Evolutionary conservation across 345 rosid species (phyloP).

Genomic region (Boechera retrofracta): DNA sequence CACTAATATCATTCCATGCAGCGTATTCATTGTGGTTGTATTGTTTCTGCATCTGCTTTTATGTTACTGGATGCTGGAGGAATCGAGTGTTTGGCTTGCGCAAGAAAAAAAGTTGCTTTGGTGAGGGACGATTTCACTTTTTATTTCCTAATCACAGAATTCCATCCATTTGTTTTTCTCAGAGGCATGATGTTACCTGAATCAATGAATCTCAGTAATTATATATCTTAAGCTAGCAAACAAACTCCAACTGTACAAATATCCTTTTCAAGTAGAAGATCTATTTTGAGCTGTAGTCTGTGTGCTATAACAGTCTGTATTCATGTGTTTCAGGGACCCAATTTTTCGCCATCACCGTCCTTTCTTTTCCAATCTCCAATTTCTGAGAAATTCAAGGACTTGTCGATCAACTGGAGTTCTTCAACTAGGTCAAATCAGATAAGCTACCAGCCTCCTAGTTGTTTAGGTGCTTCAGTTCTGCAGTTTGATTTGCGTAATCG

Average conservation of each 20-base stretch:
- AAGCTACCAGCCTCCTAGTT: slow-evolving; percentile 76
- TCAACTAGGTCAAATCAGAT: slow-evolving; percentile 78
- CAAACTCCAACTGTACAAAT: slow-evolving; percentile 25
- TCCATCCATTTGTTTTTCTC: slow-evolving; percentile 2
- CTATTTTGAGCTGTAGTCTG: slow-evolving; percentile 5
- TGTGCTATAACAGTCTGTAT: slow-evolving; percentile 31
- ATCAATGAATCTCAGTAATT: not conserved
- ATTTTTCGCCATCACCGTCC: slow-evolving; percentile 53
- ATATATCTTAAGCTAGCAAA: slow-evolving; percentile 20
- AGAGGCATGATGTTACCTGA: slow-evolving; percentile 4
- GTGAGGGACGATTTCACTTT: slow-evolving; percentile 55
- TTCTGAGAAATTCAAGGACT: slow-evolving; percentile 63
- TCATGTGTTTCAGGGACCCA: slow-evolving; percentile 61
- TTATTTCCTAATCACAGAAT: slow-evolving; percentile 8
- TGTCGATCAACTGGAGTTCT: slow-evolving; percentile 65
- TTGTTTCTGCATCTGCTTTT: slow-evolving; percentile 66
- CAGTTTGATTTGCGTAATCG: slow-evolving; percentile 58
- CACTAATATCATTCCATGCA: slow-evolving; percentile 48
- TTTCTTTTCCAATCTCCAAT: slow-evolving; percentile 52
- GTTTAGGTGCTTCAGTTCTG: slow-evolving; percentile 62
- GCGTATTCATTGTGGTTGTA: slow-evolving; percentile 95
- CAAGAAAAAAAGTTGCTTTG: slow-evolving; percentile 62
- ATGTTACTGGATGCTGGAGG: slow-evolving; percentile 91
- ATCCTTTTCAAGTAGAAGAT: slow-evolving; percentile 21
- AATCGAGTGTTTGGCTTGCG: slow-evolving; percentile 77